A percentile compares a stretch with the other conserved stretches of the same genome.
phyloP scores from a whole-genome alignment of 2,329 filamentous ascomycete genomes.

The Phaeosphaeria sp. region DNA sequence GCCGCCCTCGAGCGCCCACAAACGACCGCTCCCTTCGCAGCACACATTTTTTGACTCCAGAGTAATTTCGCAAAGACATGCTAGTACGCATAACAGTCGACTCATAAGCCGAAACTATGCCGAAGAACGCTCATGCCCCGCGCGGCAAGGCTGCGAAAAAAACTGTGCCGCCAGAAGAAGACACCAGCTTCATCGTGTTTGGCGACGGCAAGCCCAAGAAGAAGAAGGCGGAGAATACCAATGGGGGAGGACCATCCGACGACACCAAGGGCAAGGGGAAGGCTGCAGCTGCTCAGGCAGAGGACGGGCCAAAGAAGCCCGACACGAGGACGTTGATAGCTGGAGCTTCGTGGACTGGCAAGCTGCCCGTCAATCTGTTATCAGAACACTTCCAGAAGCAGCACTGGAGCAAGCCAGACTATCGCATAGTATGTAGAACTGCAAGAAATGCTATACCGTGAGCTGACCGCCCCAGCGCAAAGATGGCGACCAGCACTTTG shows the following conservation, averaged over 20 bases:
- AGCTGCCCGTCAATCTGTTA: slow-evolving; percentile 90
- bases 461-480: slow-evolving; percentile 58
- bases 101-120: slow-evolving; percentile 42
- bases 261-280: slow-evolving; percentile 46
- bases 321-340: slow-evolving; percentile 81
- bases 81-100: not conserved
- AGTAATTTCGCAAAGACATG: not conserved
- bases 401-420: slow-evolving; percentile 93
- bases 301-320: slow-evolving; percentile 62
- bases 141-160: slow-evolving; percentile 51
- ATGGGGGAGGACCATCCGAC: slow-evolving; percentile 8
- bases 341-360: slow-evolving; percentile 95
- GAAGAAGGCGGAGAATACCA: slow-evolving; percentile 40
- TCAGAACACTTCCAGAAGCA: slow-evolving; percentile 95
- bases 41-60: not conserved
- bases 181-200: slow-evolving; percentile 58
- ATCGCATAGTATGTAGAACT: slow-evolving; percentile 68
- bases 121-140: slow-evolving; percentile 58
- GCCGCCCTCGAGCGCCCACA: slow-evolving; percentile 21
- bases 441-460: not conserved
- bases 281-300: slow-evolving; percentile 28
- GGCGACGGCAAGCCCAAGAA: slow-evolving; percentile 54
- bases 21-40: slow-evolving; percentile 5
- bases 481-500: slow-evolving; percentile 77
- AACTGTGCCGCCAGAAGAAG: slow-evolving; percentile 51